Conservation (phyloP, 805 yeast genomes). For the Scheffersomyces amazonensis region DNA sequence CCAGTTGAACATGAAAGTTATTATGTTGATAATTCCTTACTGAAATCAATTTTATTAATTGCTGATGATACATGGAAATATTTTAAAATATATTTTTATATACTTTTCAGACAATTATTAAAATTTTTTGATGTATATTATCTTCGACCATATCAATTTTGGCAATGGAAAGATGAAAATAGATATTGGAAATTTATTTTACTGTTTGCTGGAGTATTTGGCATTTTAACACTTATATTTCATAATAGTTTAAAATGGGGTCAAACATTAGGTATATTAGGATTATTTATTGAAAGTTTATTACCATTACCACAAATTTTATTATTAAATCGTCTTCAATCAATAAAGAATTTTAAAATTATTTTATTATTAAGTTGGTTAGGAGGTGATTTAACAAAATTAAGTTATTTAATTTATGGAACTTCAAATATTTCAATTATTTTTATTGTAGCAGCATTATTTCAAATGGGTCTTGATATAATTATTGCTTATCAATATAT, state of each 20-base stretch:
- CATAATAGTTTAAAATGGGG: conserved; percentile 37
- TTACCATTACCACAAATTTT: conserved; percentile 78
- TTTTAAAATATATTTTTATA: neutral
- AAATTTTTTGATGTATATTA: conserved; percentile 66
- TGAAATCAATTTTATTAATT: neutral
- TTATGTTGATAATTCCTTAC: conserved; percentile 4
- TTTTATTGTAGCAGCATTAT: conserved; percentile 67
- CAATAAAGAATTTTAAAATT: conserved; percentile 76
- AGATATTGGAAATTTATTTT: conserved; percentile 63
- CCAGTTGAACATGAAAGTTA: conserved; percentile 14
- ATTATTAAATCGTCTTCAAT: conserved; percentile 60
- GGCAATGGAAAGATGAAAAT: conserved; percentile 78
- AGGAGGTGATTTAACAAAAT: conserved; percentile 81
- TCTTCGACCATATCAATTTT: conserved; percentile 62
- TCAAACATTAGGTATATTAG: conserved; percentile 55
- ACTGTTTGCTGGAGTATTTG: conserved; percentile 40
- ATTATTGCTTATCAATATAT: conserved; percentile 72
- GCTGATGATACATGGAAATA: conserved; percentile 5
- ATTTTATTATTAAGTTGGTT: conserved; percentile 80
- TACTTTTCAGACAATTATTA: conserved; percentile 28
- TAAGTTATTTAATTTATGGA: conserved; percentile 72
- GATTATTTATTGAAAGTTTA: conserved; percentile 68
- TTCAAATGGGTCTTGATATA: conserved; percentile 74
- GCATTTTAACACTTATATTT: conserved; percentile 39
- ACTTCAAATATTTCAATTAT: conserved; percentile 64